A percentile compares a stretch with the other conserved stretches of the same genome.
phyloP scores from a whole-genome alignment of 2,329 filamentous ascomycete species.

The Atkinsonella texensis region DNA sequence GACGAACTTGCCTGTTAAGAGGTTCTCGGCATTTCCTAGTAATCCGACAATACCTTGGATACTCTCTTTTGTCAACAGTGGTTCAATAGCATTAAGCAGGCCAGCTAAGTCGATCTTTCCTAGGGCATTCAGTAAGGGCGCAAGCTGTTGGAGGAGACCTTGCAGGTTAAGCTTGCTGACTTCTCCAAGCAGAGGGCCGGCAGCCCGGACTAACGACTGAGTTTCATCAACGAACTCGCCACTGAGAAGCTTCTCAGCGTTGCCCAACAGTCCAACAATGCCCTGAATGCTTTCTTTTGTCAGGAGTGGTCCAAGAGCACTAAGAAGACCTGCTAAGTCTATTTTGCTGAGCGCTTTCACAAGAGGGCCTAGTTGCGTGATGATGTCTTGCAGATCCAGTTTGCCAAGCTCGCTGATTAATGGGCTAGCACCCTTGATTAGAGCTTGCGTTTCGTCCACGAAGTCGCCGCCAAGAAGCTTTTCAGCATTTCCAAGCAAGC shows the following conservation, averaged over 20 bases:
- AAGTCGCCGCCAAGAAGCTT: slow-evolving; percentile 16
- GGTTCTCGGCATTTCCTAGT: slow-evolving; percentile 22
- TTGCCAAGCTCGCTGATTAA: slow-evolving; percentile 13
- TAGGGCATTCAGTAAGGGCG: slow-evolving; percentile 19
- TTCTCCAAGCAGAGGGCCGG: slow-evolving; percentile 14
- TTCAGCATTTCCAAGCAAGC: slow-evolving; percentile 19
- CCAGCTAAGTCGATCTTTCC: slow-evolving; percentile 21
- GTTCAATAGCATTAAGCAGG: slow-evolving; percentile 20
- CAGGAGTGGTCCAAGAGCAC: slow-evolving; percentile 16
- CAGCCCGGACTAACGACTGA: slow-evolving; percentile 16
- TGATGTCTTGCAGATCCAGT: slow-evolving; percentile 14
- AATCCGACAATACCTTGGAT: slow-evolving; percentile 23
- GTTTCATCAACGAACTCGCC: slow-evolving; percentile 18
- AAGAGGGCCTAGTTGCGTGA: slow-evolving; percentile 18
- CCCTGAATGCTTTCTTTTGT: slow-evolving; percentile 17
- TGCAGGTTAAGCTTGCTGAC: slow-evolving; percentile 16
- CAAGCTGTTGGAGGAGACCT: slow-evolving; percentile 16
- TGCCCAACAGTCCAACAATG: slow-evolving; percentile 19
- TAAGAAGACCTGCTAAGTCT: slow-evolving; percentile 19
- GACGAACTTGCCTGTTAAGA: slow-evolving; percentile 20
- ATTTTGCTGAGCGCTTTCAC: slow-evolving; percentile 19
- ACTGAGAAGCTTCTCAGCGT: slow-evolving; percentile 17
- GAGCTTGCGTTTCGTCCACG: slow-evolving; percentile 16
- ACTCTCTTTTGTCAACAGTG: slow-evolving; percentile 21
- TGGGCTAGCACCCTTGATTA: slow-evolving; percentile 17